Conservation (phyloP, 108 stramenopile species). For the Tribonema minus region DNA sequence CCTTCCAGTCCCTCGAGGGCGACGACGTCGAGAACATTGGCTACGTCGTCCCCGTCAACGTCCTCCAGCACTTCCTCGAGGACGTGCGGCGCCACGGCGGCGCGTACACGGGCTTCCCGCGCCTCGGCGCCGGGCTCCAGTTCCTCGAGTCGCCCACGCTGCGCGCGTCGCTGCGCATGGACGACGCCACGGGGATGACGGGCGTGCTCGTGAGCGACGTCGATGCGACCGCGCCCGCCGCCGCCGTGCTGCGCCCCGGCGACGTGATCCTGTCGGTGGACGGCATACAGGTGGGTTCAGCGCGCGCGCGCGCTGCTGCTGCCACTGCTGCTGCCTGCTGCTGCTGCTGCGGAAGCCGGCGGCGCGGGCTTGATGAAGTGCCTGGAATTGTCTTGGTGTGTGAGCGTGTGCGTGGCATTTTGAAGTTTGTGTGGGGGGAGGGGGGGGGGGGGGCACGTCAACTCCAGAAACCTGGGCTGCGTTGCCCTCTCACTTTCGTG, state of each 20-base stretch:
- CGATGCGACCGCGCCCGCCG: slow-evolving; percentile 13
- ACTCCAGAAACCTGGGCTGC: too few relatives aligned
- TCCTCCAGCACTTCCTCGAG: slow-evolving; percentile 55
- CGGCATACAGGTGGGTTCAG: too few relatives aligned
- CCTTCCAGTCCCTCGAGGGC: slow-evolving; percentile 54
- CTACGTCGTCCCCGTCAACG: slow-evolving; percentile 63
- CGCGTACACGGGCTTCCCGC: slow-evolving; percentile 31
- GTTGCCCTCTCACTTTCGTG: too few relatives aligned
- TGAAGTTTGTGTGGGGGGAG: too few relatives aligned
- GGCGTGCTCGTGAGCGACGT: slow-evolving; percentile 24
- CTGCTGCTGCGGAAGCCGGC: too few relatives aligned
- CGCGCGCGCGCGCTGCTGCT: too few relatives aligned
- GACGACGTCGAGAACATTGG: slow-evolving; percentile 61
- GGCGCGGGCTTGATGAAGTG: too few relatives aligned
- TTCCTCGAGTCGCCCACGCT: slow-evolving; percentile 40
- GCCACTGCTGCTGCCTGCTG: too few relatives aligned
- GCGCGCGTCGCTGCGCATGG: too few relatives aligned
- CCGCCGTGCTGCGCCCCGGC: slow-evolving; percentile 15
- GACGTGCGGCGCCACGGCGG: slow-evolving; percentile 41
- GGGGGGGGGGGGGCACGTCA: too few relatives aligned
- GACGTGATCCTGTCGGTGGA: slow-evolving; percentile 43
- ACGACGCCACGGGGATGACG: background rate
- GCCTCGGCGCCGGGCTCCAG: slow-evolving; percentile 30
- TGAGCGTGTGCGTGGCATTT: too few relatives aligned
- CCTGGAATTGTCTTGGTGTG: too few relatives aligned